phyloP scores from a whole-genome alignment of 208 protist genomes.

The Angomonas desouzai region DNA sequence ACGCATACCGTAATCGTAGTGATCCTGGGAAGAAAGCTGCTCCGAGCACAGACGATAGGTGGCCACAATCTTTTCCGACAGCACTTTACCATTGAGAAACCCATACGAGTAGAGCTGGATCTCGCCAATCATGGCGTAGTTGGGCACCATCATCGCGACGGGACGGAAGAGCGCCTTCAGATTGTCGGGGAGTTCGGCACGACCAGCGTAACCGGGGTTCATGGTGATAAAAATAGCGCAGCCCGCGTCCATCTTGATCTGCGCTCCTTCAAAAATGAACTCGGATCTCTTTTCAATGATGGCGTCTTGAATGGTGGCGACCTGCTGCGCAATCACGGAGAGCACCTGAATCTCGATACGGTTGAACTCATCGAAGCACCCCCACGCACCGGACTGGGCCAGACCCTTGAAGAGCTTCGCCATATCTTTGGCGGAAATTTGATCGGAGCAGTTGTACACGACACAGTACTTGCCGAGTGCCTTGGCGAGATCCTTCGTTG shows the following conservation, averaged over 20 bases:
- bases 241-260: conserved; percentile 88
- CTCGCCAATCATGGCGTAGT: conserved; percentile 98
- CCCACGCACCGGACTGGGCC: conserved; percentile 92
- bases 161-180: conserved; percentile 98
- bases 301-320: conserved; percentile 93
- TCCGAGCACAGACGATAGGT: conserved; percentile 96
- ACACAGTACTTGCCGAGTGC: conserved; percentile 95
- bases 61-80: conserved; percentile 95
- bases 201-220: conserved; percentile 98
- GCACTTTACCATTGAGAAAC: conserved; percentile 90
- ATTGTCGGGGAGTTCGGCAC: conserved; percentile 97
- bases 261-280: conserved; percentile 94
- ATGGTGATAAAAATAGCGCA: conserved; percentile 98
- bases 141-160: conserved; percentile 98
- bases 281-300: conserved; percentile 79
- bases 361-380: conserved; percentile 98
- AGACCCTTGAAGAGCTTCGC: conserved; percentile 96
- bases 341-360: conserved; percentile 97
- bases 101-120: conserved; percentile 98
- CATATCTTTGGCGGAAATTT: conserved; percentile 95
- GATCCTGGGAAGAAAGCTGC: conserved; percentile 97
- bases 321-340: conserved; percentile 97
- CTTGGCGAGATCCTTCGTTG: conserved; percentile 97
- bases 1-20: conserved; percentile 98
- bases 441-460: conserved; percentile 99